Evolutionary conservation across 129 eudicot species (phyloP).

Genomic region (Artemisia argyi): DNA sequence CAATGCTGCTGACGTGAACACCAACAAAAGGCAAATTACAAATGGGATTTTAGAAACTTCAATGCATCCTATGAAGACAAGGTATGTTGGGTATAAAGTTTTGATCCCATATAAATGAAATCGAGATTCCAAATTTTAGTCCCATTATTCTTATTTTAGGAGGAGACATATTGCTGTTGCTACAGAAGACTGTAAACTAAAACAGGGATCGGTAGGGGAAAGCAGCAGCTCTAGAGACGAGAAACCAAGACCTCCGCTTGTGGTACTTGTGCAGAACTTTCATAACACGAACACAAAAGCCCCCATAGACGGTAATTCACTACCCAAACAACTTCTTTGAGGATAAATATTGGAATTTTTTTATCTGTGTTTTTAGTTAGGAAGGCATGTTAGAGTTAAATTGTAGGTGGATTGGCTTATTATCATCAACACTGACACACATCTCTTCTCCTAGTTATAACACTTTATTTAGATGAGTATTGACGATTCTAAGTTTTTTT

Average conservation of each 20-base stretch:
- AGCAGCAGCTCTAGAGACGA: slow-evolving; percentile 27
- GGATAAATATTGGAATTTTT: neutral
- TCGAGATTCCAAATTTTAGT: slow-evolving; percentile 14
- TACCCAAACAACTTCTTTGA: too few species aligned
- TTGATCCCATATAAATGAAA: neutral
- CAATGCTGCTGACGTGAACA: slow-evolving; percentile 46
- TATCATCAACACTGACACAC: neutral
- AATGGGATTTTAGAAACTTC: slow-evolving; percentile 40
- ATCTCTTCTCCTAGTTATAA: neutral
- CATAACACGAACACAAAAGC: slow-evolving; percentile 27
- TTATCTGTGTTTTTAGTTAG: slow-evolving; percentile 5
- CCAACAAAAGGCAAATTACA: slow-evolving; percentile 50
- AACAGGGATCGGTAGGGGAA: slow-evolving; percentile 34
- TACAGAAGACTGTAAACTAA: slow-evolving; percentile 35
- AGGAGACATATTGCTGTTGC: slow-evolving; percentile 45
- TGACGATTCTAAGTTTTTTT: neutral
- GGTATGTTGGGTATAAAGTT: slow-evolving; percentile 42
- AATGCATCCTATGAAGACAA: slow-evolving; percentile 50
- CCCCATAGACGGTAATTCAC: slow-evolving; percentile 49
- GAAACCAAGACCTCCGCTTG: slow-evolving; percentile 58
- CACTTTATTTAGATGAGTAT: neutral
- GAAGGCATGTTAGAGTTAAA: neutral
- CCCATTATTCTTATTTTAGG: slow-evolving; percentile 33
- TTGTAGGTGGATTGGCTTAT: neutral
- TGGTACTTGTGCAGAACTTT: slow-evolving; percentile 60